Evolutionary conservation across 1,284 basidiomycete species (phyloP), one percentile per base, ranked within the genome.

Genomic region (Ganoderma lucidum): DNA sequence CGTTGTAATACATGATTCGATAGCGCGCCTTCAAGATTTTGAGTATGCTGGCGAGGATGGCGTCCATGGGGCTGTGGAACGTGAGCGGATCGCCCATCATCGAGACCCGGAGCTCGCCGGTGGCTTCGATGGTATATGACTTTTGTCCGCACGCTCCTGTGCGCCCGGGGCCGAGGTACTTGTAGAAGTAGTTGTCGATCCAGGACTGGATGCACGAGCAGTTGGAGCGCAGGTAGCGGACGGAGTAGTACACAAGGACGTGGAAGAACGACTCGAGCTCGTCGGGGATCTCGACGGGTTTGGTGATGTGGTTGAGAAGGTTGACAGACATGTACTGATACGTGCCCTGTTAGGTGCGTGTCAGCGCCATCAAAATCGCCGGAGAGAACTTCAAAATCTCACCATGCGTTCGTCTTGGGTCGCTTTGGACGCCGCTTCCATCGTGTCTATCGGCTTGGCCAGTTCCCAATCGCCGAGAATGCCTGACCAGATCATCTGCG

Each of bases 391-490:
- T 35, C 3, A 23, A n/a, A n/a, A n/a, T n/a, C 19, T 3, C 30
- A 70, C 65, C 19, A 62, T 64, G 1, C 48, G 44, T 8, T 42
- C 45, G 1, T 65, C 48, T 23, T 66, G 68, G 2, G 61, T 12
- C 32, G 45, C 19, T 41, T 32, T n/a, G 10, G 55, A 56, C 10
- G 55, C 2, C 4, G 17, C 53, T 0, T 23, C 1, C 2, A n/a
- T 9, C 1, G 6, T 30, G 3, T 53, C 44, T 1, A 32, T 35
- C 1, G 35, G 14, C 45, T 53, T 67, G 1, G 71, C 61, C 5
- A 70, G 41, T 30, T 73, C 72, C 72, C 72, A 73, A 30, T 73
- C 70, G 15, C 48, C 51, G 15, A 73, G 64, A 9, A 68, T 30
- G 0, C 72, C 72, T 1, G 15, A 17, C 63, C 65, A 70, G 10